phyloP scores from a whole-genome alignment of 495 filamentous ascomycete genomes.

The Penicillium cataractarum region DNA sequence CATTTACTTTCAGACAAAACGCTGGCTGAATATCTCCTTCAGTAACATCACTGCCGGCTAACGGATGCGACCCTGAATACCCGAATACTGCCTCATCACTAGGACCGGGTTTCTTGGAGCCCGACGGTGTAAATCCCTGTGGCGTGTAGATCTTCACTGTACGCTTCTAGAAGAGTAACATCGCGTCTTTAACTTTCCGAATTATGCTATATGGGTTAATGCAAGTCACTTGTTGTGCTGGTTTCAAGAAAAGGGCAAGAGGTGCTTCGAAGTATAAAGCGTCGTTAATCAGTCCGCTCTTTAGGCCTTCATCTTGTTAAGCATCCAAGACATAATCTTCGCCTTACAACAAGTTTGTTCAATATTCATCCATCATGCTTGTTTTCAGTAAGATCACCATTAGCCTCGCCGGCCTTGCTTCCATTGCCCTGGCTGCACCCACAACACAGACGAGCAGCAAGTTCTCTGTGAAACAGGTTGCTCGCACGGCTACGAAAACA shows the following conservation, averaged over 20 bases:
- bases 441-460: slow-evolving; percentile 22
- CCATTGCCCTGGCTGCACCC: slow-evolving; percentile 35
- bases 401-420: slow-evolving; percentile 32
- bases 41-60: not conserved
- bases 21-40: no score
- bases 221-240: not conserved
- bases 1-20: no score
- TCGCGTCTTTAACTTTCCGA: not conserved
- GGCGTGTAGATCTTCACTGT: slow-evolving; percentile 11
- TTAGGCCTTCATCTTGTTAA: not conserved
- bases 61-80: not conserved
- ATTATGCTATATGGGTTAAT: slow-evolving; percentile 4
- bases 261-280: slow-evolving; percentile 20
- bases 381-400: slow-evolving; percentile 36
- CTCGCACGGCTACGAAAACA: slow-evolving; percentile 29
- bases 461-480: slow-evolving; percentile 45
- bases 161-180: slow-evolving; percentile 12
- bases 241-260: not conserved
- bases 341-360: not conserved
- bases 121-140: not conserved
- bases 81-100: not conserved
- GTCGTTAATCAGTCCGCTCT: not conserved
- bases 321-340: not conserved
- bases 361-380: slow-evolving; percentile 37
- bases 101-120: not conserved